Percentiles rank a stretch among this genome's conserved stretches.
These are phyloP conservation scores for Cutaneotrichosporon sp. DNA, from an alignment of 1,284 basidiomycete species.

Conservation along the genomic window DNA sequence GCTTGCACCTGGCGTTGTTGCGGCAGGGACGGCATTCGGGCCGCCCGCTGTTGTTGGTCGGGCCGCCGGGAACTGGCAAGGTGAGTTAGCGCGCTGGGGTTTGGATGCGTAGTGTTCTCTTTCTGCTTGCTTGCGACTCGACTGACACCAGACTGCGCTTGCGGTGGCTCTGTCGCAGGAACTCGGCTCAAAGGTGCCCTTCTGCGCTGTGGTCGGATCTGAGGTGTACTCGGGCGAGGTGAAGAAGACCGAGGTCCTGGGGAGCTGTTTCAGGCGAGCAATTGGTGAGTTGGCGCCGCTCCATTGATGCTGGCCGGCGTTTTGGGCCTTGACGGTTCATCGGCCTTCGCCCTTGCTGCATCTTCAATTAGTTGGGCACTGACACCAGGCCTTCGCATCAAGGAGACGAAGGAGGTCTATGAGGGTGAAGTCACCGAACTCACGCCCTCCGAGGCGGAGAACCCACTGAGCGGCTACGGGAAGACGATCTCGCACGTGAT, in stretches of 20 bases:
- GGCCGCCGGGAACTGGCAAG: conserved; percentile 49
- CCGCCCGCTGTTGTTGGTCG: conserved; percentile 47
- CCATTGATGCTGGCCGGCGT: too few species aligned
- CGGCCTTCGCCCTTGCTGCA: too few species aligned
- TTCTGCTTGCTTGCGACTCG: neutral
- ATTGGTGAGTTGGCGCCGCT: conserved; percentile 92
- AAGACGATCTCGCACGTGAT: conserved; percentile 98
- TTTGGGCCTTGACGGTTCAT: too few species aligned
- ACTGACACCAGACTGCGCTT: conserved; percentile 72
- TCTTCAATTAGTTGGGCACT: too few species aligned
- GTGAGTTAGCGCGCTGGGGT: conserved; percentile 31
- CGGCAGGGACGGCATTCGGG: conserved; percentile 43
- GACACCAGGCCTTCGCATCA: conserved; percentile 76
- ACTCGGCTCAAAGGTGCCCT: conserved; percentile 89
- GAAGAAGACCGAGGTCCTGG: conserved; percentile 98
- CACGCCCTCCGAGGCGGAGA: conserved; percentile 91
- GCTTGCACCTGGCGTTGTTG: conserved; percentile 43
- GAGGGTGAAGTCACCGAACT: conserved; percentile 98
- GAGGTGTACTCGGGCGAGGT: conserved; percentile 97
- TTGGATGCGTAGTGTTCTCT: too few species aligned
- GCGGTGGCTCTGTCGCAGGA: conserved; percentile 92
- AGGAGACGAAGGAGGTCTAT: conserved; percentile 98
- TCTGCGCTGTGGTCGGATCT: conserved; percentile 96
- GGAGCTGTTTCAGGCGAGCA: conserved; percentile 88
- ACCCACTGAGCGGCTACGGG: conserved; percentile 92